Evolutionary conservation across 768 basidiomycete species (phyloP), one percentile per base, ranked within the genome.

Genomic region (Dioszegia crocea): DNA sequence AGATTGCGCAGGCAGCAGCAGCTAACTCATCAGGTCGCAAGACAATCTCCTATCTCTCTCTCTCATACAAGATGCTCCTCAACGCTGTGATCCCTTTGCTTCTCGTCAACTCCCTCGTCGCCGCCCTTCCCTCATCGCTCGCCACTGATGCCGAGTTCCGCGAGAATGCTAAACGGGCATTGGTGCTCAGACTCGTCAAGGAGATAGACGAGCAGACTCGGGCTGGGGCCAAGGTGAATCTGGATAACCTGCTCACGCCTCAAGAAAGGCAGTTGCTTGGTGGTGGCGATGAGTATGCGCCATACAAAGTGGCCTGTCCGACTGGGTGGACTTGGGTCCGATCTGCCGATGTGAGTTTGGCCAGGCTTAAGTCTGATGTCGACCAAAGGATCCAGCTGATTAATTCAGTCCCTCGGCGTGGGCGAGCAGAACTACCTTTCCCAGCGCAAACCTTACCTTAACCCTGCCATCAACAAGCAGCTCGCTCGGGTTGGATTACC

Each of bases 251-350:
- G 9, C 38, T 53, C 24, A 36, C 51, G 51, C 51, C 24, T 3
- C 21, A 53, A 27, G 51, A 53, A 36, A 44, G 57, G 39, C 50
- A 51, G 24, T 21, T 57, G 30, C 1, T 61, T 2, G 55, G 55
- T 16, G 55, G 55, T 16, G 56, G 47, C 12, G 33, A 38, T 36
- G 46, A 38, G 1, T 75, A 71, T 59, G 67, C 67, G n/a, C 73
- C 73, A 23, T 73, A 69, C 41, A 45, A 66, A 17, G 61, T 71
- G 17, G 55, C 64, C 16, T 75, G 73, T 56, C 73, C 73, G 3
- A 67, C 52, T 4, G 61, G 50, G 23, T 56, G 59, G 36, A 71
- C 65, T 4, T 75, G 73, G 73, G 62, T 69, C 27, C 45, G 73
- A 43, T 45, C 62, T 21, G 73, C 73, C 6, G 58, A 59, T 26